These are phyloP conservation scores for Tetrahymena elliotti DNA, from an alignment of 73 alveolate species.

Conservation along the genomic window DNA sequence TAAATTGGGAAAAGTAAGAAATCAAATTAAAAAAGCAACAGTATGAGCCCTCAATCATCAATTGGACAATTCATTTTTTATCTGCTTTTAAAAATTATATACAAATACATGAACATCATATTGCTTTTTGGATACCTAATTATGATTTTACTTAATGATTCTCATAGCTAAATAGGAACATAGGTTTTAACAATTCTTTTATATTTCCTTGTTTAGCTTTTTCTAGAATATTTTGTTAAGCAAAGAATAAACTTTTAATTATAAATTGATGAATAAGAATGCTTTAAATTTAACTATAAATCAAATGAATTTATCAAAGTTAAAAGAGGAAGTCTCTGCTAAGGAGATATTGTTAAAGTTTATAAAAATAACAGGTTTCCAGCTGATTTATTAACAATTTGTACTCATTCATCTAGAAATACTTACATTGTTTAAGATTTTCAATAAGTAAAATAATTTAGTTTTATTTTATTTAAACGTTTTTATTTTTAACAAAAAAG, in stretches of 20 bases:
- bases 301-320: neutral
- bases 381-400: neutral
- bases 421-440: neutral
- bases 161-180: neutral
- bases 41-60: neutral
- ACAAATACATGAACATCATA: neutral
- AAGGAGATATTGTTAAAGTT: neutral
- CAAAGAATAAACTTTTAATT: neutral
- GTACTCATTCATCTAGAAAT: neutral
- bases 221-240: neutral
- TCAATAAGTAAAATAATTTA: neutral
- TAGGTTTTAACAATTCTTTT: neutral
- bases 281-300: neutral
- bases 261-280: neutral
- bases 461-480: neutral
- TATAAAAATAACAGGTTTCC: neutral
- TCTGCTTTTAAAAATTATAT: neutral
- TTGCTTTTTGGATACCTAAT: neutral
- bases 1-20: neutral
- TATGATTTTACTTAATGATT: neutral
- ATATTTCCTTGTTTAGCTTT: neutral
- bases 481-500: neutral
- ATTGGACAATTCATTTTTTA: neutral
- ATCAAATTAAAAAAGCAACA: neutral
- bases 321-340: neutral